Base-by-base conservation (phyloP, 164 flowering plant species). In the Protea cynaroides region DNA sequence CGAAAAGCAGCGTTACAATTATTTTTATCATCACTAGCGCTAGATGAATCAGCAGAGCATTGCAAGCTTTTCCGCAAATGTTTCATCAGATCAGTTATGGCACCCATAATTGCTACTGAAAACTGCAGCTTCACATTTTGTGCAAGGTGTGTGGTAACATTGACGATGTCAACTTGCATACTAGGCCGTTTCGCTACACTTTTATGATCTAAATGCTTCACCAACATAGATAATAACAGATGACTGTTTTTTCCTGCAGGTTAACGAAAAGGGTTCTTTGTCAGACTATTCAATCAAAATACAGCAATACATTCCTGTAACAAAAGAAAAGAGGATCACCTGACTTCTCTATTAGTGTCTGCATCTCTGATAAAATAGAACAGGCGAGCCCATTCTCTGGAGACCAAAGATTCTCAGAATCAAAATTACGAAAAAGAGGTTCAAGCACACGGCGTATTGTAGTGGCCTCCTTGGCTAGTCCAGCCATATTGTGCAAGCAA, bases 161-260 rank as follows among this genome's bases (percentile, higher is more conserved):
- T 69, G 19, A 86, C 67, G 55, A 89, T 85, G 65, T 78, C 70
- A 25, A 81, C 69, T 75, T 88, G 95, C 67, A 78, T 46, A 57
- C 44, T 69, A 40, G 85, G 90, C 67, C 76, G 78, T 59, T 83
- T 90, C 56, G 64, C 69, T 57, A 86, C 81, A 75, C 78, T 86
- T 75, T 88, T 92, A 76, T 92, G 90, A 74, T 89, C 98, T 69
- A 92, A 71, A 73, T 92, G 98, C 84, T 92, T 92, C 70, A 88
- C 80, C 82, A 92, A 74, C 47, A 80, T 77, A 53, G 92, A 83
- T 61, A 92, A 63, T 58, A 88, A 74, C 47, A 82, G 67, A 75
- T 86, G 91, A 56, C 88, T 78, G 43, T 81, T 85, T 23, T 81
- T 82, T 24, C 91, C 97, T 86, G 86, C 58, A 60, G 61, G 64